Evolutionary conservation across 1,284 basidiomycete species (phyloP).

Genomic region (Malassezia yamatoensis): DNA sequence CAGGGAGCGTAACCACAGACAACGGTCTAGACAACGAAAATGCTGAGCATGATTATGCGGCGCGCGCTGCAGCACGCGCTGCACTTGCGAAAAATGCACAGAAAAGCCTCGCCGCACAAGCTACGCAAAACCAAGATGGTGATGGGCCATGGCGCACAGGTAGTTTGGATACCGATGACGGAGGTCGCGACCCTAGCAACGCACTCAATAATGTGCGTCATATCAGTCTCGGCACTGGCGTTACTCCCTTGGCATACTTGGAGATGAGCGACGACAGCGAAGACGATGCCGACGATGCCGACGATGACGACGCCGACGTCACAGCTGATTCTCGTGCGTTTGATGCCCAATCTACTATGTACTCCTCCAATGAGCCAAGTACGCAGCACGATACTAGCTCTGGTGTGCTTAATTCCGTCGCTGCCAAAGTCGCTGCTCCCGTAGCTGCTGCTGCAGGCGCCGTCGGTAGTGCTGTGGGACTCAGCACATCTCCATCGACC

Average conservation of each 20-base stretch:
- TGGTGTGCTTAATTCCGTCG: background rate
- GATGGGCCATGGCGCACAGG: constrained; percentile 16
- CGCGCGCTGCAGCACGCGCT: constrained; percentile 32
- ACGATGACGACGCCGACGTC: background rate
- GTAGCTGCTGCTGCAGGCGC: background rate
- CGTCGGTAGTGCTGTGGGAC: background rate
- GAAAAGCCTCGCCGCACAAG: constrained; percentile 27
- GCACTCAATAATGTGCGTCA: background rate
- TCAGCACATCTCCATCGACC: background rate
- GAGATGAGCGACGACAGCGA: constrained; percentile 46
- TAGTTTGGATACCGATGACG: constrained; percentile 9
- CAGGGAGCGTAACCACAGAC: constrained; percentile 13
- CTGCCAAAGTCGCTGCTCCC: background rate
- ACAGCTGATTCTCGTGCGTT: background rate
- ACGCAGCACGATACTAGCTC: background rate
- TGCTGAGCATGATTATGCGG: constrained; percentile 21
- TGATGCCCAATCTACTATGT: background rate
- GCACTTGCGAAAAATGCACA: constrained; percentile 44
- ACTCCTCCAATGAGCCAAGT: background rate
- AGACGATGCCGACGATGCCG: constrained; percentile 27
- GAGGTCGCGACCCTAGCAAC: background rate
- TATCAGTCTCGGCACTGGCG: constrained; percentile 7
- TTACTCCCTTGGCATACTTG: constrained; percentile 31
- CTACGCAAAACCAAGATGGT: constrained; percentile 25
- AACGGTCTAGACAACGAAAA: constrained; percentile 23